Evolutionary conservation across 768 basidiomycete genomes (phyloP).

Genomic region (Amylocystis lapponica): DNA sequence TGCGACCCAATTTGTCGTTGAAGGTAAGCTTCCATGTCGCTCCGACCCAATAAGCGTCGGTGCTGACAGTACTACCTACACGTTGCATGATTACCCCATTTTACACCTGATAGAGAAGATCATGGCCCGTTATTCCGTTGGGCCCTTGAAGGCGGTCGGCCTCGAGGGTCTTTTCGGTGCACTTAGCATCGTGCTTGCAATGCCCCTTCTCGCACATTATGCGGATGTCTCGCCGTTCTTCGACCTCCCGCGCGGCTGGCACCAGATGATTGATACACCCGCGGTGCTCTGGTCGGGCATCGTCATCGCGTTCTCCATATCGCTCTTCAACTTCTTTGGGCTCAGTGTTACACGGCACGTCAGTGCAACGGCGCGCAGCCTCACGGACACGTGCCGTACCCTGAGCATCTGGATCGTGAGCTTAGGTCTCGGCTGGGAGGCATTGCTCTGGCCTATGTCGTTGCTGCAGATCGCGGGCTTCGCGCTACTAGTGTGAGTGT

Average conservation of each 20-base stretch:
- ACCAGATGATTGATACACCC: slow-evolving; percentile 80
- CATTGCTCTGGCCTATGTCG: slow-evolving; percentile 73
- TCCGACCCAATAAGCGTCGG: too few relatives aligned
- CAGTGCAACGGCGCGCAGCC: slow-evolving; percentile 85
- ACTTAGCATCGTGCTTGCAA: slow-evolving; percentile 66
- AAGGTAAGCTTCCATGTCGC: slow-evolving; percentile 39
- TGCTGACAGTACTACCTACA: too few relatives aligned
- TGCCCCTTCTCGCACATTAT: slow-evolving; percentile 76
- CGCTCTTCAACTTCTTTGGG: slow-evolving; percentile 66
- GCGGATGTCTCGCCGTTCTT: slow-evolving; percentile 63
- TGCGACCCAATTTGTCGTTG: slow-evolving; percentile 89
- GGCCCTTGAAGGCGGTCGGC: slow-evolving; percentile 90
- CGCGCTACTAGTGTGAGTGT: slow-evolving; percentile 77
- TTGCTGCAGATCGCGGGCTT: slow-evolving; percentile 83
- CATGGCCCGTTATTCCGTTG: slow-evolving; percentile 79
- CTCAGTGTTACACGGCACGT: slow-evolving; percentile 90
- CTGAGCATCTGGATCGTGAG: slow-evolving; percentile 95
- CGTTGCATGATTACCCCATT: too few relatives aligned
- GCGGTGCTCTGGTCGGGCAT: slow-evolving; percentile 40
- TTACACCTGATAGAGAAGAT: slow-evolving; percentile 72
- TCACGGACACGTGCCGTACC: slow-evolving; percentile 94
- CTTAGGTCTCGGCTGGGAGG: slow-evolving; percentile 87
- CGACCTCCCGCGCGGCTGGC: slow-evolving; percentile 85
- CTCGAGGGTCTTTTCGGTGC: slow-evolving; percentile 92
- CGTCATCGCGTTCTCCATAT: slow-evolving; percentile 47